Evolutionary conservation across 192 early-diverging fungal species (phyloP).

Genomic region (Spinellus fusiger): DNA sequence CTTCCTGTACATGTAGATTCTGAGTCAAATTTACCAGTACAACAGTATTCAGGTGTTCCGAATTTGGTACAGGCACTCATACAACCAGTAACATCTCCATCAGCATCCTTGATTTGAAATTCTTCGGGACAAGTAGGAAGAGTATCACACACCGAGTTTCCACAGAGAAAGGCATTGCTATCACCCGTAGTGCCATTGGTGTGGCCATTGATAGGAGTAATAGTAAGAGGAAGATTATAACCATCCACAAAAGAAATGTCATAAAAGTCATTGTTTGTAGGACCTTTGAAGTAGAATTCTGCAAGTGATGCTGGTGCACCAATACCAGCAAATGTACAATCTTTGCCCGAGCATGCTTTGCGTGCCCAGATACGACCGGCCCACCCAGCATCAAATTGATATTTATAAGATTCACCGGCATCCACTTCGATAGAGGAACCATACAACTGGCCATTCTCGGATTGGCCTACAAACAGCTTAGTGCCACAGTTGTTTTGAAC

Average conservation of each 20-base stretch:
- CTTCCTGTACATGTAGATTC: conserved; percentile 8
- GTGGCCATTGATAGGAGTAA: conserved; percentile 1
- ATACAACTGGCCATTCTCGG: conserved; percentile 13
- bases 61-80: conserved; percentile 20
- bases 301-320: conserved; percentile 24
- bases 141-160: conserved; percentile 1
- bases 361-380: conserved; percentile 29
- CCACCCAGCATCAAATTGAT: conserved; percentile 6
- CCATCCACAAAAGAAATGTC: conserved; percentile 31
- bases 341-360: conserved; percentile 6
- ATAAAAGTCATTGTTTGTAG: conserved; percentile 11
- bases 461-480: neutral
- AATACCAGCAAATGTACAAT: conserved; percentile 20
- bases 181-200: neutral
- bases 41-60: conserved; percentile 15
- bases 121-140: conserved; percentile 20
- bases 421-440: conserved; percentile 3
- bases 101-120: conserved; percentile 8
- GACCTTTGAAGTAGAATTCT: conserved; percentile 21
- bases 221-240: conserved; percentile 24
- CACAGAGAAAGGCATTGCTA: conserved; percentile 4
- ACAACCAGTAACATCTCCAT: conserved; percentile 20
- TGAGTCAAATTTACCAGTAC: conserved; percentile 16
- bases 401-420: conserved; percentile 6
- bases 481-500: conserved; percentile 18